Evolutionary conservation across 2,329 filamentous ascomycete genomes (phyloP), one percentile per base, ranked within the genome.

Genomic region (Colletotrichum neosansevieriae): DNA sequence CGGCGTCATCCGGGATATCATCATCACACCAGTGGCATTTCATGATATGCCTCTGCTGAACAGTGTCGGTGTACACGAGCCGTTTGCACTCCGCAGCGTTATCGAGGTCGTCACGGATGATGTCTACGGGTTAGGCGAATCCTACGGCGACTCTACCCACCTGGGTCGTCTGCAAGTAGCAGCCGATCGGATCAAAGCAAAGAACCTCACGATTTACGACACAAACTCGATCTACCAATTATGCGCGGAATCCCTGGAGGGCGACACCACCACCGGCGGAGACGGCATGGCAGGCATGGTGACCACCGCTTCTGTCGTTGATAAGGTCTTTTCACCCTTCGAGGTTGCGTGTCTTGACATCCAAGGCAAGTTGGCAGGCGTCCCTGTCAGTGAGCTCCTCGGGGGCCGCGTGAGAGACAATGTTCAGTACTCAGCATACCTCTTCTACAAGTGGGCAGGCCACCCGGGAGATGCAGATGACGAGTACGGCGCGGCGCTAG

Each of bases 151-250:
- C 70, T 78, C 76, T 4, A 74, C 75, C 2, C 80, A 82, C 61
- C 69, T 82, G 1, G 57, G 63, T 4, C 79, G 79, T 7, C 72
- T 82, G 11, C 72, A 75, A 5, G 71, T 69, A 34, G 80, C 75
- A 40, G 79, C 78, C 5, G 66, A 74, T 3, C 67, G 67, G 4
- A 73, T 79, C 60, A 68, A 64, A 21, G 7, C 78, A 56, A 68
- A 49, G 34, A 40, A 74, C 0, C 59, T 77, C 5, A 71, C 77
- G 2, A 70, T 79, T 0, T 76, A 78, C 42, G 92, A 93, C 78
- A 95, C 93, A 1, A 96, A 95, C 75, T 90, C 94, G 73, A 87
- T 95, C 72, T 95, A 94, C 79, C 90, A 93, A 71, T 92, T 89
- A 3, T 97, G 96, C 75, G 85, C 94, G 79, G 90, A 94, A 62